These are phyloP conservation scores for Stemphylium lycopersici DNA, from an alignment of 2,329 filamentous ascomycete species.

Conservation along the genomic window DNA sequence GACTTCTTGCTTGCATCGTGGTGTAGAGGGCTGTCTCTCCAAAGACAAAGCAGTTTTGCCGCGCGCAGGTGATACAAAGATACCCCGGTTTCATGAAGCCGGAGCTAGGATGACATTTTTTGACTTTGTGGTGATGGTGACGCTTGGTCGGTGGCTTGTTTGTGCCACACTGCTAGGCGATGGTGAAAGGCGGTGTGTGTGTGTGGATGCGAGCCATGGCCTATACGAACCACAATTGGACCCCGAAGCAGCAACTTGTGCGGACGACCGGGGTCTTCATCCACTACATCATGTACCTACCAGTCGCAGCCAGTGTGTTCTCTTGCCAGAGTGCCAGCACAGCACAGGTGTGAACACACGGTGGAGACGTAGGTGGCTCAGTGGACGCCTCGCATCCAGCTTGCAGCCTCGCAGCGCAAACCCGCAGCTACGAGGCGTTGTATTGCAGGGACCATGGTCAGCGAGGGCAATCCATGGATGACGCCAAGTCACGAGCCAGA, in stretches of 20 bases:
- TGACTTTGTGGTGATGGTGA: slow-evolving; percentile 1
- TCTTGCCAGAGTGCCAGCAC: slow-evolving; percentile 28
- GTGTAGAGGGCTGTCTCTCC: neutral
- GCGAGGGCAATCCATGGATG: slow-evolving; percentile 20
- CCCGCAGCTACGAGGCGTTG: slow-evolving; percentile 20
- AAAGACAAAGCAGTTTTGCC: too few relatives aligned
- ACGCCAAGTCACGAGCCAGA: slow-evolving; percentile 20
- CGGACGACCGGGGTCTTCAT: neutral
- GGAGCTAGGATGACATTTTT: slow-evolving; percentile 7
- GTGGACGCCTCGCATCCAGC: slow-evolving; percentile 20
- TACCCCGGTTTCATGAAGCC: neutral
- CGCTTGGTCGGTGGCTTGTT: slow-evolving; percentile 12
- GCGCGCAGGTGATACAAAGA: too few relatives aligned
- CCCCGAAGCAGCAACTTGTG: slow-evolving; percentile 5
- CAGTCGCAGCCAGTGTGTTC: slow-evolving; percentile 16
- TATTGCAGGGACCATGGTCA: slow-evolving; percentile 26
- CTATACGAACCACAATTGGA: slow-evolving; percentile 2
- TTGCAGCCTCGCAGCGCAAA: slow-evolving; percentile 23
- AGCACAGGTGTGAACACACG: slow-evolving; percentile 28
- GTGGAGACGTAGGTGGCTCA: slow-evolving; percentile 11
- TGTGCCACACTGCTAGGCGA: slow-evolving; percentile 22
- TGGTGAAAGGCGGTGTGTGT: slow-evolving; percentile 34
- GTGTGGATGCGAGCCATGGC: slow-evolving; percentile 15
- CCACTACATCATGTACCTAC: neutral
- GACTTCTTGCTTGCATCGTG: neutral